Evolutionary conservation across 169 alveolate species (phyloP).

Genomic region (Eimeria praecox): DNA sequence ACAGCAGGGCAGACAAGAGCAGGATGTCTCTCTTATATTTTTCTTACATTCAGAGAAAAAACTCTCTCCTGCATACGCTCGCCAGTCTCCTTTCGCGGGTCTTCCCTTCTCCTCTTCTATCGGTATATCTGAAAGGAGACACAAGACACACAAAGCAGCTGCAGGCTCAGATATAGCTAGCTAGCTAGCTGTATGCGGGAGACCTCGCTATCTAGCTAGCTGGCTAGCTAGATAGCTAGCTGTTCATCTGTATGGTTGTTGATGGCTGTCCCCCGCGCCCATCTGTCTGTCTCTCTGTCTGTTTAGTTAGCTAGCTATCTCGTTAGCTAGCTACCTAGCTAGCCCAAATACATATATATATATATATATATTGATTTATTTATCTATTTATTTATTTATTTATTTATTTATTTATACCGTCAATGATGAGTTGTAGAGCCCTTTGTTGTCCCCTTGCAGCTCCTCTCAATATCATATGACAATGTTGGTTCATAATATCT

Average conservation of each 20-base stretch:
- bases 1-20: no score
- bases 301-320: neutral
- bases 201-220: no score
- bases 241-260: neutral
- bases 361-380: no score
- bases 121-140: neutral
- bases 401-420: no score
- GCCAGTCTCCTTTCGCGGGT: neutral
- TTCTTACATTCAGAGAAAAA: neutral
- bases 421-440: constrained; percentile 8
- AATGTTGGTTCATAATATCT: neutral
- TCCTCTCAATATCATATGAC: neutral
- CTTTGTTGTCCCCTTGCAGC: neutral
- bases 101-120: neutral
- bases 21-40: no score
- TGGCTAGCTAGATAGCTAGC: neutral
- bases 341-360: no score
- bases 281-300: neutral
- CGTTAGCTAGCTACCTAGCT: neutral
- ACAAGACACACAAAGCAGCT: neutral
- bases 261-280: neutral
- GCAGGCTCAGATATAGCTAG: no score
- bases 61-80: neutral
- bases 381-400: no score
- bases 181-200: no score